Percentiles rank a stretch among this genome's conserved stretches.
Evolutionary conservation across 2,329 filamentous ascomycete genomes (phyloP).

Genomic region (Pseudogymnoascus sp.): DNA sequence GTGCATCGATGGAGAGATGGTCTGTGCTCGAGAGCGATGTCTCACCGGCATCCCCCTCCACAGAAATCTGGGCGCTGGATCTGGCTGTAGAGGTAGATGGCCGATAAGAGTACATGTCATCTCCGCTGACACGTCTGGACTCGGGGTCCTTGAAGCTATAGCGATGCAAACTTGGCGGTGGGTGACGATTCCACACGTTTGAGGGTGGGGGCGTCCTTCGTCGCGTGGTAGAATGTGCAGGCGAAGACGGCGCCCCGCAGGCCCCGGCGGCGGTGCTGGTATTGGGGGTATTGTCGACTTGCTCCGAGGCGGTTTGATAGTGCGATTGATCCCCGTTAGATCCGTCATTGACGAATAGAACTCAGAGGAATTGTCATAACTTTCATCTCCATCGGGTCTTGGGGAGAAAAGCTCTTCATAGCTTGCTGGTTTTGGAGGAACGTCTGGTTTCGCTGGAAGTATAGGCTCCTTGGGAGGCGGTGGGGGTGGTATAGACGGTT

Average conservation of each 20-base stretch:
- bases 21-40: slow-evolving; percentile 5
- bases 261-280: neutral
- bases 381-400: neutral
- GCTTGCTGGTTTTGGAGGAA: neutral
- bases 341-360: slow-evolving; percentile 7
- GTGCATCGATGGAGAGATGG: slow-evolving; percentile 8
- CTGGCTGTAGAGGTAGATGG: slow-evolving; percentile 27
- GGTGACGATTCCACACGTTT: slow-evolving; percentile 19
- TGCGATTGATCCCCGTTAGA: neutral
- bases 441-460: neutral
- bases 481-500: slow-evolving; percentile 12
- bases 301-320: neutral
- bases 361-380: neutral
- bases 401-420: neutral
- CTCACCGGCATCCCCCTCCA: slow-evolving; percentile 11
- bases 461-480: neutral
- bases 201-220: slow-evolving; percentile 15
- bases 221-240: neutral
- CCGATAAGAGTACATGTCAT: slow-evolving; percentile 26
- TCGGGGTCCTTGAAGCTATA: slow-evolving; percentile 23
- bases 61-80: slow-evolving; percentile 27
- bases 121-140: slow-evolving; percentile 24
- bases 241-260: neutral
- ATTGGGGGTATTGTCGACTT: slow-evolving; percentile 1
- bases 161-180: slow-evolving; percentile 24